Base-by-base conservation (phyloP, 2,329 filamentous ascomycete genomes). In the Canariomyces notabilis region DNA sequence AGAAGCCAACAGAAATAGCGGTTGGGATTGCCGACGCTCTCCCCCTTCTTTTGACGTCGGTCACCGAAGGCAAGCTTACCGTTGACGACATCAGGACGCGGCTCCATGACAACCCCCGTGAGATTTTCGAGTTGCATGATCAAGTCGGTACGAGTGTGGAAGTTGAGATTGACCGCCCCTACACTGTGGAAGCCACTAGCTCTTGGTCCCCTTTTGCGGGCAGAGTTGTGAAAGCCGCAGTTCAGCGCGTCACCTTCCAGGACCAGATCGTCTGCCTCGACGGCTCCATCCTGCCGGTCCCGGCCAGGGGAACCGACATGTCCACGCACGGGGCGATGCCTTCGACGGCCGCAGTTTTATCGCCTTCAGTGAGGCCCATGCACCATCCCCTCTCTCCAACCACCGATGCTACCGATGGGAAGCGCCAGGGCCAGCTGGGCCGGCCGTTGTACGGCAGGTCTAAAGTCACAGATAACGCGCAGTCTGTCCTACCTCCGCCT, bases 61-160 rank as follows among this genome's bases (percentile, higher is more conserved):
- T 89, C 41, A 73, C 81, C 4, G 84, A 89, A 61, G 85, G 85
- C 51, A 82, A 75, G 59, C 66, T 90, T 57, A 87, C 82, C 3
- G 67, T 89, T 29, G 84, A 89, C 23, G 85, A 90, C 60, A 76
- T 90, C 62, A 83, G 79, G 61, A 62, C 68, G 45, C 80, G 83
- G 34, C 74, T 90, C 37, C 85, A 89, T 62, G 82, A 87, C 61
- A 89, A 89, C 62, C 86, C 86, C 2, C 86, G 85, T 70, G 77
- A 79, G 61, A 89, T 90, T 58, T 90, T 90, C 57, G 85, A 90
- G 69, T 76, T 90, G 41, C 86, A 90, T 55, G 86, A 90, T 57
- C 86, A 90, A 66, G 67, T 76, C n/a, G 82, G 82, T 48, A 82
- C 83, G 31, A 79, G 78, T 5, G 75, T 90, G 29, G 86, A 90